These are phyloP conservation scores for Colletotrichum musae DNA, from an alignment of 2,329 filamentous ascomycete genomes.

Conservation along the genomic window DNA sequence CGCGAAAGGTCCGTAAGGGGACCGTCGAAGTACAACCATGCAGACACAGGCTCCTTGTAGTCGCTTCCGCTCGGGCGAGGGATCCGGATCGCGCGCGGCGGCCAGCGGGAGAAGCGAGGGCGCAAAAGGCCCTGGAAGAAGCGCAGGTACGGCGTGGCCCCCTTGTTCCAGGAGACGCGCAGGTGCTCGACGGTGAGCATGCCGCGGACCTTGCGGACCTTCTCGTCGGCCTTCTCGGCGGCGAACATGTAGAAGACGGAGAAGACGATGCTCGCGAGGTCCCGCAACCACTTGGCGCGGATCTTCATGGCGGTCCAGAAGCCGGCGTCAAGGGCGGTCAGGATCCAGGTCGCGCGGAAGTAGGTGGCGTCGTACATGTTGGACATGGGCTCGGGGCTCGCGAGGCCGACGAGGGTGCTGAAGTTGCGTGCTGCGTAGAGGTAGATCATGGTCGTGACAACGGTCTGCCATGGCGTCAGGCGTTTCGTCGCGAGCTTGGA, in stretches of 20 bases:
- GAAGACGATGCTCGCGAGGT: constrained; percentile 87
- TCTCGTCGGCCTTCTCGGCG: constrained; percentile 95
- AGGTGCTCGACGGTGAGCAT: constrained; percentile 92
- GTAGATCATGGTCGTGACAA: constrained; percentile 89
- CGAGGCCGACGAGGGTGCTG: constrained; percentile 89
- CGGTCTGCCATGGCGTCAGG: constrained; percentile 90
- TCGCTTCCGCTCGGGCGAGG: constrained; percentile 83
- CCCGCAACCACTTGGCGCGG: constrained; percentile 81
- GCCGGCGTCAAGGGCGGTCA: constrained; percentile 93
- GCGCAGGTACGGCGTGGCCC: constrained; percentile 86
- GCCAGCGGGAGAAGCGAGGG: constrained; percentile 84
- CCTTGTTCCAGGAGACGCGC: constrained; percentile 95
- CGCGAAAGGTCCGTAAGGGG: constrained; percentile 82
- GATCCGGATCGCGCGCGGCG: constrained; percentile 87
- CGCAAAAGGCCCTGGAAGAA: constrained; percentile 81
- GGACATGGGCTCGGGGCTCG: constrained; percentile 92
- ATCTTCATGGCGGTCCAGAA: constrained; percentile 99
- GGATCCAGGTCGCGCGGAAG: constrained; percentile 96
- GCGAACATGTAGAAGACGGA: constrained; percentile 92
- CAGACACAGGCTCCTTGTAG: constrained; percentile 86
- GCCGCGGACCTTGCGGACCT: constrained; percentile 90
- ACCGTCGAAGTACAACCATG: constrained; percentile 96
- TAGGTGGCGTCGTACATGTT: constrained; percentile 94
- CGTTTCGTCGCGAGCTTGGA: constrained; percentile 79
- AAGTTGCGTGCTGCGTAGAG: constrained; percentile 95